Conservation (phyloP, 257 asterid species). For the Solanum etuberosum region DNA sequence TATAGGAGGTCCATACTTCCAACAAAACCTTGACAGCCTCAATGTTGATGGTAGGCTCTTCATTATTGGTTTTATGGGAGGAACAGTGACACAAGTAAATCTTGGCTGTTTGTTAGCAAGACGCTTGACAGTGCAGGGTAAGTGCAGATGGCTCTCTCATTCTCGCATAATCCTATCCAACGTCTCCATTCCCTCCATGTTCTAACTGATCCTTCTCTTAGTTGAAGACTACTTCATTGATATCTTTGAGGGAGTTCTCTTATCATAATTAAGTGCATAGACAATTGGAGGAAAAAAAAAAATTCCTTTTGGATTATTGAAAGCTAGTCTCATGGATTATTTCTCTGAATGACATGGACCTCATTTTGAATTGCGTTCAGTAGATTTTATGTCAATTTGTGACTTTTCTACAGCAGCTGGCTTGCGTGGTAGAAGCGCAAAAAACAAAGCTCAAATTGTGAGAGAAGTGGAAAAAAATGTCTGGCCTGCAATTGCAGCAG, state of each 20-base stretch:
- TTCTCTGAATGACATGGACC: neutral
- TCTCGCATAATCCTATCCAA: neutral
- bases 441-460: conserved; percentile 71
- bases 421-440: conserved; percentile 47
- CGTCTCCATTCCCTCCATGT: neutral
- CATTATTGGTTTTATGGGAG: conserved; percentile 90
- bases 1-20: conserved; percentile 68
- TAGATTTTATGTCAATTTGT: neutral
- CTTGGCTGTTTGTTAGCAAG: conserved; percentile 46
- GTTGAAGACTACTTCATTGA: neutral
- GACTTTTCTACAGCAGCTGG: conserved; percentile 57
- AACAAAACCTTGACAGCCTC: conserved; percentile 65
- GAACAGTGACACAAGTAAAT: conserved; percentile 50
- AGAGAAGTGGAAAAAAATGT: conserved; percentile 89
- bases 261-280: neutral
- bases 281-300: neutral
- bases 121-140: conserved; percentile 91
- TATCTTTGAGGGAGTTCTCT: neutral
- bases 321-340: neutral
- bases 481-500: conserved; percentile 83
- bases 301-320: neutral
- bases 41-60: conserved; percentile 79
- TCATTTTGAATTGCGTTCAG: neutral
- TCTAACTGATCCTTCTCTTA: neutral
- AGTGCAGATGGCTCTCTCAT: neutral